phyloP scores from a whole-genome alignment of 805 yeast genomes.

The Cyberlindnera amylophila region DNA sequence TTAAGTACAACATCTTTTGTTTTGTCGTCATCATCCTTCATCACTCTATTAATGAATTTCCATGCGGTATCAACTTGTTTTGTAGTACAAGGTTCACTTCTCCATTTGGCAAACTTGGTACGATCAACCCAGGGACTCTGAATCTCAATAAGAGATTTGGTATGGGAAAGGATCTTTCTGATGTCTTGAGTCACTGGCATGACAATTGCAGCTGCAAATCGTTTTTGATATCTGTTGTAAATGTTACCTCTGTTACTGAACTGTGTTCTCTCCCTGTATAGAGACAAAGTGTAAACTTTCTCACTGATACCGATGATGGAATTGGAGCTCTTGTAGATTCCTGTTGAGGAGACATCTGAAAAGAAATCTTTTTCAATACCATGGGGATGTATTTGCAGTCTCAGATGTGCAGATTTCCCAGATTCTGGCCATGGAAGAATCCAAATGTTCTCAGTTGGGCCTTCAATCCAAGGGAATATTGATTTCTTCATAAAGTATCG shows the following conservation, averaged over 20 bases:
- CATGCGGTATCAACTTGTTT: slow-evolving; percentile 23
- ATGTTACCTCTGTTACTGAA: slow-evolving; percentile 6
- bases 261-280: slow-evolving; percentile 11
- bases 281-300: slow-evolving; percentile 18
- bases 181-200: slow-evolving; percentile 28
- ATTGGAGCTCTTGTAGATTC: slow-evolving; percentile 10
- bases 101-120: slow-evolving; percentile 33
- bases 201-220: slow-evolving; percentile 16
- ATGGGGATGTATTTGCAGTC: slow-evolving; percentile 21
- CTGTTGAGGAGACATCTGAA: slow-evolving; percentile 9
- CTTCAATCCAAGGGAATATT: slow-evolving; percentile 33
- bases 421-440: slow-evolving; percentile 25
- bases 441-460: slow-evolving; percentile 30
- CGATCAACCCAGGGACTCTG: slow-evolving; percentile 10
- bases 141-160: slow-evolving; percentile 3
- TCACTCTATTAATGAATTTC: slow-evolving; percentile 8
- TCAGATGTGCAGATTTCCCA: slow-evolving; percentile 23
- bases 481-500: slow-evolving; percentile 20
- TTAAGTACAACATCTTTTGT: neutral
- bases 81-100: slow-evolving; percentile 26
- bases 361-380: slow-evolving; percentile 14
- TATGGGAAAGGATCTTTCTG: slow-evolving; percentile 10
- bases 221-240: slow-evolving; percentile 12
- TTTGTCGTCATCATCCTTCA: slow-evolving; percentile 1
- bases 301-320: slow-evolving; percentile 19